phyloP scores from a whole-genome alignment of 2,329 filamentous ascomycete species.

The Aspergillus sclerotialis region DNA sequence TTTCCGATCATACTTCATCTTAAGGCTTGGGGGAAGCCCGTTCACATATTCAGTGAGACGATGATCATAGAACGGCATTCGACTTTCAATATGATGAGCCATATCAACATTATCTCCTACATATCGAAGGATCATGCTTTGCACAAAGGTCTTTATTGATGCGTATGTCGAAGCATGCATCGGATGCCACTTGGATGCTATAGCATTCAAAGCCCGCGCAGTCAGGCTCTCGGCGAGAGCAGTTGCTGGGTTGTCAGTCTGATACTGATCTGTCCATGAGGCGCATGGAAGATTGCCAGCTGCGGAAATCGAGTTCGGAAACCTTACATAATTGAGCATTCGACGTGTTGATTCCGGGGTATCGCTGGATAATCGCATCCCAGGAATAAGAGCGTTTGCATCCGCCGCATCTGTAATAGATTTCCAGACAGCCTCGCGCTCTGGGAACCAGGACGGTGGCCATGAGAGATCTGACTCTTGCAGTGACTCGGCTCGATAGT shows the following conservation, averaged over 20 bases:
- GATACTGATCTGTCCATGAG: slow-evolving; percentile 20
- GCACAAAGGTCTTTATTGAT: slow-evolving; percentile 29
- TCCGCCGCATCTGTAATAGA: neutral
- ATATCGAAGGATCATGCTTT: slow-evolving; percentile 16
- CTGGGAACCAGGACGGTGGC: slow-evolving; percentile 12
- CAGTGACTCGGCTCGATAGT: slow-evolving; percentile 42
- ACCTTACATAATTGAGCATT: slow-evolving; percentile 35
- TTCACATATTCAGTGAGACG: slow-evolving; percentile 23
- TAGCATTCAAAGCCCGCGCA: slow-evolving; percentile 20
- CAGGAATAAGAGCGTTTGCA: neutral
- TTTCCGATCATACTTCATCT: slow-evolving; percentile 6
- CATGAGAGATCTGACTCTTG: slow-evolving; percentile 41
- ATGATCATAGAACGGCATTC: slow-evolving; percentile 26
- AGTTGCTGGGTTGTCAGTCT: slow-evolving; percentile 8
- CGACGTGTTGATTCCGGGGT: slow-evolving; percentile 20
- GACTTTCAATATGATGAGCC: slow-evolving; percentile 21
- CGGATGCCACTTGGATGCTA: slow-evolving; percentile 34
- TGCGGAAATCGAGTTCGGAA: slow-evolving; percentile 28
- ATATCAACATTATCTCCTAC: slow-evolving; percentile 17
- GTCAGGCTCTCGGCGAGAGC: slow-evolving; percentile 11
- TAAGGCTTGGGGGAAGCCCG: slow-evolving; percentile 16
- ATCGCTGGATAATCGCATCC: neutral
- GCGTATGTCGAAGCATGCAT: slow-evolving; percentile 33
- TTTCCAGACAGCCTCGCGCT: neutral
- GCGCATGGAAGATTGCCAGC: slow-evolving; percentile 29